phyloP scores from a whole-genome alignment of 768 basidiomycete genomes.

The Tricholoma saponaceum region DNA sequence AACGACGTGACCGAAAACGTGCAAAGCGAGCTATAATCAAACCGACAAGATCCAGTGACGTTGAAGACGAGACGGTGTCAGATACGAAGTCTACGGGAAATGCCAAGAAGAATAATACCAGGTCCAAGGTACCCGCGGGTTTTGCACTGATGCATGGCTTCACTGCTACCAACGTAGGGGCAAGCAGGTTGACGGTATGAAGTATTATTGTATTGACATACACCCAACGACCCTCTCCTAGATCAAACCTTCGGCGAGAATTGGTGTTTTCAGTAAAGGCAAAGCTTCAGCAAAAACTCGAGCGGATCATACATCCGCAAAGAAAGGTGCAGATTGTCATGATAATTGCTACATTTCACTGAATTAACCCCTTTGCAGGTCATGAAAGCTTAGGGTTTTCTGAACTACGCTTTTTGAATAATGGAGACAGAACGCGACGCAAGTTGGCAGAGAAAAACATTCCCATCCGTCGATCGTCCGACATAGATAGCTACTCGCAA shows the following conservation, averaged over 20 bases:
- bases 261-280: slow-evolving; percentile 64
- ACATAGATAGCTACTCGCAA: background rate
- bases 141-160: slow-evolving; percentile 70
- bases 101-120: slow-evolving; percentile 20
- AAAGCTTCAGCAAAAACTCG: slow-evolving; percentile 49
- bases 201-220: background rate
- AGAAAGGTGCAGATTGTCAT: slow-evolving; percentile 20
- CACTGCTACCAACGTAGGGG: slow-evolving; percentile 56
- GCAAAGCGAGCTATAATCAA: slow-evolving; percentile 52
- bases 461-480: background rate
- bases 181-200: slow-evolving; percentile 57
- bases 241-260: background rate
- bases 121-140: slow-evolving; percentile 39
- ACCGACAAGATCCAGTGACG: slow-evolving; percentile 19
- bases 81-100: slow-evolving; percentile 16
- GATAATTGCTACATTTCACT: background rate
- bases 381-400: slow-evolving; percentile 32
- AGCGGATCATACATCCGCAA: slow-evolving; percentile 17
- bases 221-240: background rate
- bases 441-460: background rate
- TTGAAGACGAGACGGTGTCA: slow-evolving; percentile 11
- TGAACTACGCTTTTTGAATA: slow-evolving; percentile 42
- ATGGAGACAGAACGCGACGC: slow-evolving; percentile 3
- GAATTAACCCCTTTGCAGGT: background rate
- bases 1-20: slow-evolving; percentile 62